Evolutionary conservation across 108 stramenopile genomes (phyloP).

Genomic region (Thalassiosira profunda): DNA sequence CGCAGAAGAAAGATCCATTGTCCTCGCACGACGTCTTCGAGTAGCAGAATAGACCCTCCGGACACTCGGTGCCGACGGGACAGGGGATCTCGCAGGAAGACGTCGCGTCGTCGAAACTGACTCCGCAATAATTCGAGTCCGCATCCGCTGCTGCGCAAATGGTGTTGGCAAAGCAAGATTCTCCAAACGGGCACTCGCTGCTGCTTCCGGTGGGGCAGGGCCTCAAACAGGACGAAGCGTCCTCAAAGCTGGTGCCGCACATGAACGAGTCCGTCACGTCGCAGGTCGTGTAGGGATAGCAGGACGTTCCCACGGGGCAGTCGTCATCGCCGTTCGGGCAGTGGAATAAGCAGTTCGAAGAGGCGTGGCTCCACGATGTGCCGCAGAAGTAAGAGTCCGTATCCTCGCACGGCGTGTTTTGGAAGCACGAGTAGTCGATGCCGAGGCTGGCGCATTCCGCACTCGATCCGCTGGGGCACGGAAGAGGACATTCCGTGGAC

Average conservation of each 20-base stretch:
- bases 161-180: slow-evolving; percentile 85
- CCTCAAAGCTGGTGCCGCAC: slow-evolving; percentile 54
- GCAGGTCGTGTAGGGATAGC: slow-evolving; percentile 48
- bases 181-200: slow-evolving; percentile 72
- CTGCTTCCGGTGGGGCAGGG: slow-evolving; percentile 78
- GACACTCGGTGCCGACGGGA: slow-evolving; percentile 29
- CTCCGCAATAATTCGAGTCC: slow-evolving; percentile 15
- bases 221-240: slow-evolving; percentile 27
- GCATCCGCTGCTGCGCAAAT: slow-evolving; percentile 53
- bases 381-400: slow-evolving; percentile 77
- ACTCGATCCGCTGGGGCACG: slow-evolving; percentile 45
- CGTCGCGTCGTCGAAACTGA: slow-evolving; percentile 17
- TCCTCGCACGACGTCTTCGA: slow-evolving; percentile 37
- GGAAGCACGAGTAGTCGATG: slow-evolving; percentile 44
- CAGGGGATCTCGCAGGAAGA: slow-evolving; percentile 9
- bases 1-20: slow-evolving; percentile 65
- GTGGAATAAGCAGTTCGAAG: slow-evolving; percentile 63
- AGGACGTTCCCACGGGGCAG: slow-evolving; percentile 65
- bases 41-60: slow-evolving; percentile 30
- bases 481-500: slow-evolving; percentile 39
- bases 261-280: slow-evolving; percentile 43
- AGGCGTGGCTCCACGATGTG: slow-evolving; percentile 82
- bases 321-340: slow-evolving; percentile 71
- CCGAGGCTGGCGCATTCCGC: slow-evolving; percentile 42
- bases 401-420: slow-evolving; percentile 45